Conservation (phyloP, 2,329 filamentous ascomycete species). For the Westerdykella ornata region DNA sequence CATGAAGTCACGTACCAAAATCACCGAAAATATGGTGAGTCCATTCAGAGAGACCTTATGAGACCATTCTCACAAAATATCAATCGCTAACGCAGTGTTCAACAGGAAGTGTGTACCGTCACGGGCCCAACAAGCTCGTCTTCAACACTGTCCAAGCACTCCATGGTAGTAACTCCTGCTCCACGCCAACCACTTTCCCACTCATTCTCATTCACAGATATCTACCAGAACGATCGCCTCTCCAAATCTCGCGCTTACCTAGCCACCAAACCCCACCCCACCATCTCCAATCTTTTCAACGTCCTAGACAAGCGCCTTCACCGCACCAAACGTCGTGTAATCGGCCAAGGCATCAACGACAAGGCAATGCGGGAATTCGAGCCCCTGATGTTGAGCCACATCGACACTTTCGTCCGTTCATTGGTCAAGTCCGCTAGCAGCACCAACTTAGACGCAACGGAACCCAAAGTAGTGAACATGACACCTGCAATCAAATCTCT, state of each 20-base stretch:
- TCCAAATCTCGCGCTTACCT: slow-evolving; percentile 38
- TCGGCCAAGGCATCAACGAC: slow-evolving; percentile 37
- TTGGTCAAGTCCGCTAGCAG: slow-evolving; percentile 11
- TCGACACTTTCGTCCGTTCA: slow-evolving; percentile 22
- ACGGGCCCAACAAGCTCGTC: slow-evolving; percentile 65
- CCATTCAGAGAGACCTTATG: not conserved
- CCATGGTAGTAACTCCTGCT: slow-evolving; percentile 34
- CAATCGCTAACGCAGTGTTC: not conserved
- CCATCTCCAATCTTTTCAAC: slow-evolving; percentile 6
- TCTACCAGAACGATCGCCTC: slow-evolving; percentile 38
- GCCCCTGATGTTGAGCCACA: slow-evolving; percentile 28
- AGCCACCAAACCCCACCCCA: slow-evolving; percentile 15
- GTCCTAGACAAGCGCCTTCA: slow-evolving; percentile 33
- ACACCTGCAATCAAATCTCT: slow-evolving; percentile 6
- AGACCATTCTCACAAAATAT: not conserved
- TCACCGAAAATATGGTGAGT: slow-evolving; percentile 50
- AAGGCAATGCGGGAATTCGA: slow-evolving; percentile 36
- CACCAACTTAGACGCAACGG: slow-evolving; percentile 11
- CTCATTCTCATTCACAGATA: slow-evolving; percentile 10
- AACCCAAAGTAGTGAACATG: slow-evolving; percentile 5
- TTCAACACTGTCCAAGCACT: slow-evolving; percentile 57
- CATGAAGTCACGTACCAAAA: slow-evolving; percentile 62
- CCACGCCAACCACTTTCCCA: too few species aligned
- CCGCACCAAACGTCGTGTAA: slow-evolving; percentile 34
- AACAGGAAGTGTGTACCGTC: slow-evolving; percentile 50